Percentiles rank a stretch among this genome's conserved stretches.
Conservation (phyloP, 768 basidiomycete genomes). For the Leucogyrophana mollusca region DNA sequence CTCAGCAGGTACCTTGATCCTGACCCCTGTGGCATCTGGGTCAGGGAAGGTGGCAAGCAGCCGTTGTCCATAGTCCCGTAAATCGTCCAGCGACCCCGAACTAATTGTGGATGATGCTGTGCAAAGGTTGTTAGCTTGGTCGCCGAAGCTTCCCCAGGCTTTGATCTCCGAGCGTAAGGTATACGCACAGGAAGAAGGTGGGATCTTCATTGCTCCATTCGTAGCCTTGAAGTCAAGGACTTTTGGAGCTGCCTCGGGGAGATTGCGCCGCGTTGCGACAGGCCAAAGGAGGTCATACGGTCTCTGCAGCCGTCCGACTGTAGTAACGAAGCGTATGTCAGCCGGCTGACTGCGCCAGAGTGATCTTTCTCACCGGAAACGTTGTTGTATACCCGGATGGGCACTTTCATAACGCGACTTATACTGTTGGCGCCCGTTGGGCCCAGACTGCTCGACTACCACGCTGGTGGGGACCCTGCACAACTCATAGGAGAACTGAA, state of each 20-base stretch:
- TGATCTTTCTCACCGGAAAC: conserved; percentile 62
- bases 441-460: conserved; percentile 30
- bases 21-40: conserved; percentile 21
- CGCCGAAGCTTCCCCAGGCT: not conserved
- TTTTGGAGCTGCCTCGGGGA: conserved; percentile 27
- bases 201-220: conserved; percentile 4
- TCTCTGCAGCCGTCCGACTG: conserved; percentile 52
- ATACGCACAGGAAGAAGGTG: conserved; percentile 17
- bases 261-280: conserved; percentile 41
- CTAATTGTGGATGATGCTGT: conserved; percentile 8
- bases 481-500: conserved; percentile 91
- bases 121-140: conserved; percentile 2
- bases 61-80: conserved; percentile 52
- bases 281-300: conserved; percentile 90
- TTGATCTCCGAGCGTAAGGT: not conserved
- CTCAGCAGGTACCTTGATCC: conserved; percentile 25
- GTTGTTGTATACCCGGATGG: conserved; percentile 87
- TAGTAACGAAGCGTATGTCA: conserved; percentile 4
- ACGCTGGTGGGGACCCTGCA: conserved; percentile 37
- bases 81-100: conserved; percentile 39
- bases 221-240: conserved; percentile 17
- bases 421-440: conserved; percentile 45
- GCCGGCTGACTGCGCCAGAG: not conserved
- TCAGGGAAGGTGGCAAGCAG: conserved; percentile 48
- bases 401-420: conserved; percentile 86